Evolutionary conservation across 2,329 filamentous ascomycete species (phyloP), one percentile per base, ranked within the genome.

Genomic region (Bimuria novae-zelandiae): DNA sequence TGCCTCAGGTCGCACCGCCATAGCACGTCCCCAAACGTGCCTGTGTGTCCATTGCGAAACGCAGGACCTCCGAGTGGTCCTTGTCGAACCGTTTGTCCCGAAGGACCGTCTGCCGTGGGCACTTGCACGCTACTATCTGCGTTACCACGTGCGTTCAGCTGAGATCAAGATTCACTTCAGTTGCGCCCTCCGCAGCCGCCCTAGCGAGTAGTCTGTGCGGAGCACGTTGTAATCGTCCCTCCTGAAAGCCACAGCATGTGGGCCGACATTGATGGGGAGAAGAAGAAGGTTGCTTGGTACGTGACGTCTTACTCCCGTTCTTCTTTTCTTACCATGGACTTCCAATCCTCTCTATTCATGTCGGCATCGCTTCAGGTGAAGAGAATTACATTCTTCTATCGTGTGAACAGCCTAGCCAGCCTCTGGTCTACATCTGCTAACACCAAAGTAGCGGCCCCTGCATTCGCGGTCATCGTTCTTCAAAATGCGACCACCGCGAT

Each of bases 221-320:
- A 71, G 68, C 69, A 72, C 54, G 56, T 69, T 70, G 40, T 64
- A 46, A 57, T 49, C 54, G 35, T 54, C 55, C 49, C 45, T 60
- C 43, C 50, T 44, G 50, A 58, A 60, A 78, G 69, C 51, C 55
- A 58, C 62, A 64, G 53, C 55, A 89, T 89, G 87, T 79, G 86
- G 69, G 67, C 73, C 50, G 66, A 70, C 43, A 85, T 89, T 61
- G 84, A 89, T 66, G 87, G 86, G 57, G 79, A 85, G 72, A 88
- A 88, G 75, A 88, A 85, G 72, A 89, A 89, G 78, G 87, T 89
- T 81, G 87, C 87, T 69, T 89, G 87, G 87, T 89, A 82, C 66
- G 86, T 68, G 23, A 27, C 43, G 52, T 56, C 43, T 30, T 54
- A 49, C 49, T 53, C 39, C 49, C 49, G 52, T 40, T 42, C 43